Percentiles rank a stretch among this genome's conserved stretches.
Conservation (phyloP, 75 land plant species). For the Chamaecyparis obtusa region DNA sequence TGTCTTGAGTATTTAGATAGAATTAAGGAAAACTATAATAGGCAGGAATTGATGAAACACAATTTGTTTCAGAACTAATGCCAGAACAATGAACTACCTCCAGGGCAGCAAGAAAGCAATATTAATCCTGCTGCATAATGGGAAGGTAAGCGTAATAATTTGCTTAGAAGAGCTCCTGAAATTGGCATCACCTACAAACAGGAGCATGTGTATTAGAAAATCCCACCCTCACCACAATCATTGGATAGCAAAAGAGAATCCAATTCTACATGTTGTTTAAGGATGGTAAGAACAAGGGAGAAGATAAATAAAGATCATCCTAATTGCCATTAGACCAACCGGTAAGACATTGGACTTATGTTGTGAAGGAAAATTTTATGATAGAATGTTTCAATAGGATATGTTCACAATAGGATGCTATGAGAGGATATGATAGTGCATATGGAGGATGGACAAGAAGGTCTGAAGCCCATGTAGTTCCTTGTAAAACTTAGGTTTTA, state of each 20-base stretch:
- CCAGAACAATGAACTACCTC: constrained; percentile 46
- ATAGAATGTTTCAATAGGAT: background rate
- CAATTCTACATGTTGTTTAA: background rate
- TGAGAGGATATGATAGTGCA: too few relatives aligned
- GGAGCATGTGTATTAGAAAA: background rate
- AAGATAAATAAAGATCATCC: background rate
- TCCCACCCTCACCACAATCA: background rate
- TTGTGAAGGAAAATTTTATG: background rate
- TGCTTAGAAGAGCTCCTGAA: constrained; percentile 68
- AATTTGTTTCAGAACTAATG: background rate
- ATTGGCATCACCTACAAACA: constrained; percentile 78
- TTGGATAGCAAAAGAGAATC: background rate
- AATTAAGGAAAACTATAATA: background rate
- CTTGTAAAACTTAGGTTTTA: too few relatives aligned
- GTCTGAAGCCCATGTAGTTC: too few relatives aligned
- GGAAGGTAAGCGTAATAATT: constrained; percentile 64
- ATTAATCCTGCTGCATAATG: constrained; percentile 92
- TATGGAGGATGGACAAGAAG: too few relatives aligned
- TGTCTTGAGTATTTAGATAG: background rate
- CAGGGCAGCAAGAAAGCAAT: constrained; percentile 88
- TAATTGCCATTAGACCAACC: background rate
- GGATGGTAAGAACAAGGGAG: background rate
- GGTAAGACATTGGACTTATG: background rate
- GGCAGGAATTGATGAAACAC: background rate
- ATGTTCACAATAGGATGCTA: background rate